A percentile compares a stretch with the other conserved stretches of the same genome.
Evolutionary conservation across 805 yeast species (phyloP).

Genomic region (Teunomyces barrocoloradensis): DNA sequence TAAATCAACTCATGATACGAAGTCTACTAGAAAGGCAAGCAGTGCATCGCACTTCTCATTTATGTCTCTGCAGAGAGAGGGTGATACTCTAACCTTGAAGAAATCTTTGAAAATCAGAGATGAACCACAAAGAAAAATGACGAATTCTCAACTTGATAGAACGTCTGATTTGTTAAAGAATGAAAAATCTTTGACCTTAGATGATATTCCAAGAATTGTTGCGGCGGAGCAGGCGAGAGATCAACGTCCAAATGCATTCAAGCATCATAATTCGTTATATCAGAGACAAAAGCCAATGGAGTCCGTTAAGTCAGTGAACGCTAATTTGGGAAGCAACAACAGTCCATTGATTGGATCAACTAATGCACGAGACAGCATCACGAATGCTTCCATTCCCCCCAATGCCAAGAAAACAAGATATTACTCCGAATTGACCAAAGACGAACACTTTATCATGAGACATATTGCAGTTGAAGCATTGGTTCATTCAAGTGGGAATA

Average conservation of each 20-base stretch:
- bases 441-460: slow-evolving; percentile 57
- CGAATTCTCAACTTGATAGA: slow-evolving; percentile 47
- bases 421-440: slow-evolving; percentile 60
- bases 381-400: slow-evolving; percentile 6
- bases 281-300: slow-evolving; percentile 30
- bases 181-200: slow-evolving; percentile 84
- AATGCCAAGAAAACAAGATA: slow-evolving; percentile 37
- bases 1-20: background rate
- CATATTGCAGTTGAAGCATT: slow-evolving; percentile 58
- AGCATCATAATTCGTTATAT: slow-evolving; percentile 61
- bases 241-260: slow-evolving; percentile 87
- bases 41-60: slow-evolving; percentile 29
- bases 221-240: slow-evolving; percentile 96
- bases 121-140: slow-evolving; percentile 35
- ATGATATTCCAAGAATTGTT: slow-evolving; percentile 95
- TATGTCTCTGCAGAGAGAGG: slow-evolving; percentile 21
- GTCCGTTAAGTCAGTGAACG: slow-evolving; percentile 20
- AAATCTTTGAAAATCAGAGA: slow-evolving; percentile 31
- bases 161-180: slow-evolving; percentile 71
- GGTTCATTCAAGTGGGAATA: slow-evolving; percentile 26
- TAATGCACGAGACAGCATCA: slow-evolving; percentile 10
- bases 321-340: slow-evolving; percentile 6
- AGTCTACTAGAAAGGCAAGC: slow-evolving; percentile 16
- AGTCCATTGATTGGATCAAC: slow-evolving; percentile 9
- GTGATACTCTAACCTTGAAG: slow-evolving; percentile 25